Conservation (phyloP, 208 protist genomes). For the Trichomonas vaginalis region DNA sequence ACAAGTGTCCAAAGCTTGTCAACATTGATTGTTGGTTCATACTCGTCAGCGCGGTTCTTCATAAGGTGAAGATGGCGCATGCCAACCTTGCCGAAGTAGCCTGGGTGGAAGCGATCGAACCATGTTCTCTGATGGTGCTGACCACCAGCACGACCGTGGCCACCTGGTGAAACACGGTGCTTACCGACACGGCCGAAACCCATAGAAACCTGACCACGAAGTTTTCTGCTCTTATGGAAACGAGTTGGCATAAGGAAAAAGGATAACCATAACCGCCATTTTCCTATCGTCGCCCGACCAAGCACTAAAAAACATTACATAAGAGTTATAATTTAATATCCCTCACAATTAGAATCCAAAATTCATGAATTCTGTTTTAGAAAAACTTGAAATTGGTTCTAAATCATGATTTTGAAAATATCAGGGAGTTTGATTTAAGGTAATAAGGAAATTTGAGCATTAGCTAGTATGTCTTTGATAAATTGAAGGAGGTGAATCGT, state of each 20-base stretch:
- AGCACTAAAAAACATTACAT: too few species aligned
- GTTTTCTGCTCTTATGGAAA: slow-evolving; percentile 41
- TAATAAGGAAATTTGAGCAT: too few species aligned
- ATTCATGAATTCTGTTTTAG: too few species aligned
- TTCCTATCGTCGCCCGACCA: too few species aligned
- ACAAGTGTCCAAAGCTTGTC: slow-evolving; percentile 93
- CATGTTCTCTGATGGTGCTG: slow-evolving; percentile 95
- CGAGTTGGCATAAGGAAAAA: slow-evolving; percentile 30
- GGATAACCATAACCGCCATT: neutral
- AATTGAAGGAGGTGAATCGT: too few species aligned
- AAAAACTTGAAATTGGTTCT: too few species aligned
- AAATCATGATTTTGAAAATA: too few species aligned
- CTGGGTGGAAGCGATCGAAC: slow-evolving; percentile 92
- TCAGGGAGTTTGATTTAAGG: too few species aligned
- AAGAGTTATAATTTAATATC: too few species aligned
- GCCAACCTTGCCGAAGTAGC: slow-evolving; percentile 99
- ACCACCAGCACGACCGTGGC: slow-evolving; percentile 99
- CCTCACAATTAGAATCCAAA: too few species aligned
- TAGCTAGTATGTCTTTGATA: too few species aligned
- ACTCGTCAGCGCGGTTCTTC: slow-evolving; percentile 57
- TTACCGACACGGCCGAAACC: slow-evolving; percentile 65
- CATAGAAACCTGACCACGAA: slow-evolving; percentile 36
- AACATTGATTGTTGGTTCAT: slow-evolving; percentile 89
- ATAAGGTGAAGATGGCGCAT: slow-evolving; percentile 90
- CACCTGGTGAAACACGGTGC: slow-evolving; percentile 97